Evolutionary conservation across 805 yeast genomes (phyloP).

Genomic region (Hagleromyces aurorensis): DNA sequence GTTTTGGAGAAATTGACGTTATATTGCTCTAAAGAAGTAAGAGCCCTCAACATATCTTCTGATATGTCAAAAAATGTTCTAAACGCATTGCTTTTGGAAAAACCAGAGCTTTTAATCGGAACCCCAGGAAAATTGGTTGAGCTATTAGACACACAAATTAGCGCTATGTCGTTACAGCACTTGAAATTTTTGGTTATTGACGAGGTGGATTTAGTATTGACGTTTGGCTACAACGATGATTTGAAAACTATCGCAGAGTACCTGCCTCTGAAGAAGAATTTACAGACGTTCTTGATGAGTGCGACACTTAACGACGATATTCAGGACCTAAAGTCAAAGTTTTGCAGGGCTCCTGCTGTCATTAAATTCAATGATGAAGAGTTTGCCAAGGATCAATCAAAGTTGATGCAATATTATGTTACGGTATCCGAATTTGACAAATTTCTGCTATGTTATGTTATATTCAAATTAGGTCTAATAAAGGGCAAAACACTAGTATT

Average conservation of each 20-base stretch:
- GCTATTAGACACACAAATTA: constrained; percentile 40
- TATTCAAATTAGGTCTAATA: constrained; percentile 78
- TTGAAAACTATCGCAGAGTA: constrained; percentile 53
- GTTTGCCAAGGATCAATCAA: constrained; percentile 41
- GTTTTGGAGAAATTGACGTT: constrained; percentile 61
- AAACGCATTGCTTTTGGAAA: constrained; percentile 57
- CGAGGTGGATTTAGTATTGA: constrained; percentile 85
- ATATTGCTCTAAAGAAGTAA: constrained; percentile 62
- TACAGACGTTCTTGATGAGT: constrained; percentile 91
- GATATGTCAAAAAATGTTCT: constrained; percentile 66
- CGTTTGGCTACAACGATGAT: constrained; percentile 89
- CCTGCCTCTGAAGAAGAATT: constrained; percentile 62
- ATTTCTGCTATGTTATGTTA: constrained; percentile 82
- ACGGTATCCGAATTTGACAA: constrained; percentile 86
- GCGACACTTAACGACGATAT: constrained; percentile 90
- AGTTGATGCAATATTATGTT: constrained; percentile 78
- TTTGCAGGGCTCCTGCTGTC: constrained; percentile 77
- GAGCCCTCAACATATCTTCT: constrained; percentile 51
- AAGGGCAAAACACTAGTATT: constrained; percentile 87
- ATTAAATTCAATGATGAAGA: constrained; percentile 70
- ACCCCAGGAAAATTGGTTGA: constrained; percentile 77
- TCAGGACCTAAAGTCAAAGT: constrained; percentile 61
- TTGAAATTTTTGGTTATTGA: constrained; percentile 77
- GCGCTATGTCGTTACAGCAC: constrained; percentile 42
- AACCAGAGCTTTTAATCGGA: constrained; percentile 75